phyloP scores from a whole-genome alignment of 352 stramenopile species.

The Globisporangium recalcitrans region DNA sequence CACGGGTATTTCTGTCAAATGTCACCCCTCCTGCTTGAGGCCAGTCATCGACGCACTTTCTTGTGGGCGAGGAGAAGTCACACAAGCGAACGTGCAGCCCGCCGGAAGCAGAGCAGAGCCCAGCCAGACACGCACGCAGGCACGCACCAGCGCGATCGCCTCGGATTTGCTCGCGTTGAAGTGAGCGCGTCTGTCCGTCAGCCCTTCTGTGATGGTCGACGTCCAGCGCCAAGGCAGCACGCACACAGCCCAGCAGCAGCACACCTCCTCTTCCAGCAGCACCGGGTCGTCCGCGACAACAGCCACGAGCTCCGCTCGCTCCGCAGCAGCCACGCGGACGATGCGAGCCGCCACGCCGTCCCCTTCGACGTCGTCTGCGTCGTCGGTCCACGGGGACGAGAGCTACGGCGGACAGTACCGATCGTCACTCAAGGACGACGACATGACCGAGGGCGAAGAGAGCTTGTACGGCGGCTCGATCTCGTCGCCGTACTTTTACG shows the following conservation, averaged over 20 bases:
- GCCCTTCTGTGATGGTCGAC: constrained; percentile 23
- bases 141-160: not conserved
- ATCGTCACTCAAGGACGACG: constrained; percentile 17
- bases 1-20: not conserved
- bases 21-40: not conserved
- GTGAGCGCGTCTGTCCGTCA: not conserved
- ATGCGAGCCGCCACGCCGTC: constrained; percentile 4
- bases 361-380: constrained; percentile 13
- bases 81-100: constrained; percentile 6
- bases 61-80: constrained; percentile 9
- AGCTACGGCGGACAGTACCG: constrained; percentile 7
- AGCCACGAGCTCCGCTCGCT: not conserved
- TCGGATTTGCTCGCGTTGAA: constrained; percentile 10
- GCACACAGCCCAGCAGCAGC: constrained; percentile 4
- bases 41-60: constrained; percentile 12
- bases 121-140: not conserved
- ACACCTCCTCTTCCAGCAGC: not conserved
- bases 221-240: constrained; percentile 21
- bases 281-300: not conserved
- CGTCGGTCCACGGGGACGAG: constrained; percentile 10
- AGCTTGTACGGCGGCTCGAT: constrained; percentile 18
- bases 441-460: constrained; percentile 18
- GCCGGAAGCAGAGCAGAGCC: constrained; percentile 1
- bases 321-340: not conserved
- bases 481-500: constrained; percentile 19